Conservation (phyloP, 192 early-diverging fungal species). For the Coemansia sp. region DNA sequence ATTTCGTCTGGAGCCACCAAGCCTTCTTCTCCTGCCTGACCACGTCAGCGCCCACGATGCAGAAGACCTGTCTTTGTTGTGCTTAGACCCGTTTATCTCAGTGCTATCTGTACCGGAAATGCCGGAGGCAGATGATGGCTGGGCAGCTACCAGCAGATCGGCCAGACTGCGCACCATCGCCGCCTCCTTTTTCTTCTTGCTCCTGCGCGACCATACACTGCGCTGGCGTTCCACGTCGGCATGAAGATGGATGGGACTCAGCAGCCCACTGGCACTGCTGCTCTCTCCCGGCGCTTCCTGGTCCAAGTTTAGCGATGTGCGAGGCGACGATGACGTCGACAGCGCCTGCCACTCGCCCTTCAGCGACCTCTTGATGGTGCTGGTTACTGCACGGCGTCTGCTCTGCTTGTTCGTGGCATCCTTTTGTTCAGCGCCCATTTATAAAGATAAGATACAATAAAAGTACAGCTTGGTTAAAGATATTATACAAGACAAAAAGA, state of each 20-base stretch:
- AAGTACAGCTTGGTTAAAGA: not conserved
- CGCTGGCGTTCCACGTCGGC: not conserved
- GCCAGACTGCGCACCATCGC: constrained; percentile 15
- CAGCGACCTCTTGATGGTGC: constrained; percentile 7
- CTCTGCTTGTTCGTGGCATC: constrained; percentile 6
- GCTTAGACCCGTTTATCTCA: not conserved
- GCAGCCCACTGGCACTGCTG: not conserved
- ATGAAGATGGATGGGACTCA: not conserved
- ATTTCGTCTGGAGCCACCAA: not conserved
- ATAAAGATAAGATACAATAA: not conserved
- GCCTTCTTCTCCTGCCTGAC: not conserved
- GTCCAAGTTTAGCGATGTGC: not conserved
- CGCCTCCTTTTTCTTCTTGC: not conserved
- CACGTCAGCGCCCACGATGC: constrained; percentile 2
- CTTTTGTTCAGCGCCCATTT: constrained; percentile 3
- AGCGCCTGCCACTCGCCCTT: constrained; percentile 5
- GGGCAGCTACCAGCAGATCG: constrained; percentile 15
- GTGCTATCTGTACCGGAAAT: not conserved
- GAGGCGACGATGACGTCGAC: constrained; percentile 1
- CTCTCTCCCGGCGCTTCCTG: not conserved
- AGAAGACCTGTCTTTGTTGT: not conserved
- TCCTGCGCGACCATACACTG: constrained; percentile 1
- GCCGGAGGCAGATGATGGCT: not conserved
- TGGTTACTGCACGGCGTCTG: constrained; percentile 5
- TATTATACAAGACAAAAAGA: not conserved